Evolutionary conservation across 768 basidiomycete species (phyloP).

Genomic region (Kwoniella dendrophila): DNA sequence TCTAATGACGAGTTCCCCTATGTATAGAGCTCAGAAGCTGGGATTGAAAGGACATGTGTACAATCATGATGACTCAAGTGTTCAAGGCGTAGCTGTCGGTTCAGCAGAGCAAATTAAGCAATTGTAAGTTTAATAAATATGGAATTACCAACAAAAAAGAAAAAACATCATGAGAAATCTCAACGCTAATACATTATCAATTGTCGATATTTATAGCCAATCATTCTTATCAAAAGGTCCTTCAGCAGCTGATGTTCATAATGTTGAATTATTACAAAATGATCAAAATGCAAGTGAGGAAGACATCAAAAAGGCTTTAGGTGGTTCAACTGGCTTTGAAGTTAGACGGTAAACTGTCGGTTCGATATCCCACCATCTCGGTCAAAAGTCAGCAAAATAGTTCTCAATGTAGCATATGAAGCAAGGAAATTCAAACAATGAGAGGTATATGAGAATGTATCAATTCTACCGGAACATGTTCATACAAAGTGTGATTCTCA

Average conservation of each 20-base stretch:
- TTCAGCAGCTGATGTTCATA: slow-evolving; percentile 38
- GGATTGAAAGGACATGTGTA: slow-evolving; percentile 48
- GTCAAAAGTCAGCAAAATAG: too few relatives aligned
- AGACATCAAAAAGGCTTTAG: slow-evolving; percentile 30
- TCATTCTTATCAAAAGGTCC: slow-evolving; percentile 39
- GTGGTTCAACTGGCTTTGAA: slow-evolving; percentile 19
- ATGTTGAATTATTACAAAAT: slow-evolving; percentile 43
- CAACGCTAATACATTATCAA: too few relatives aligned
- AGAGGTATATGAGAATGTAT: too few relatives aligned
- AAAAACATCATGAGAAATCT: background rate
- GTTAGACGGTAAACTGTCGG: slow-evolving; percentile 22
- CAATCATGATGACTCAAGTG: slow-evolving; percentile 49
- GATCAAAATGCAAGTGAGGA: slow-evolving; percentile 30
- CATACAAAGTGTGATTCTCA: too few relatives aligned
- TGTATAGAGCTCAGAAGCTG: slow-evolving; percentile 35
- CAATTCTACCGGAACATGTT: too few relatives aligned
- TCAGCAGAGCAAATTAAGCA: slow-evolving; percentile 34
- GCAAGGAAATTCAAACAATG: too few relatives aligned
- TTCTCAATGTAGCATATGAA: too few relatives aligned
- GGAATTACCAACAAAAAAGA: background rate
- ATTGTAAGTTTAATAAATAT: slow-evolving; percentile 38
- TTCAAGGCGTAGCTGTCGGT: slow-evolving; percentile 50
- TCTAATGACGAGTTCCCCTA: background rate
- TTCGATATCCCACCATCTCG: background rate
- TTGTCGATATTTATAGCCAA: slow-evolving; percentile 12